Evolutionary conservation across 202 grass and related monocot species (phyloP).

Genomic region (Zoysia matrella): DNA sequence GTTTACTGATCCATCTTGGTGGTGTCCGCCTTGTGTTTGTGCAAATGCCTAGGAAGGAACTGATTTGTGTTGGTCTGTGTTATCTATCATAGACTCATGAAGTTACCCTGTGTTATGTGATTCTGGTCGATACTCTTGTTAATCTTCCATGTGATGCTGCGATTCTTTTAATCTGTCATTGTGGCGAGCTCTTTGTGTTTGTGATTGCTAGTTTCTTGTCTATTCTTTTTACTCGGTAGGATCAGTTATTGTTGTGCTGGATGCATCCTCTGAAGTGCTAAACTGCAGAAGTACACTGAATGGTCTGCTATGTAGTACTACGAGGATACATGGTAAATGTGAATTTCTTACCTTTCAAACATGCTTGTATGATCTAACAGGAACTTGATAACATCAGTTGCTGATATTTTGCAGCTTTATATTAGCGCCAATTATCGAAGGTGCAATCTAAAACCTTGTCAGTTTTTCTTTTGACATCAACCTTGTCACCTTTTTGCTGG

Average conservation of each 20-base stretch:
- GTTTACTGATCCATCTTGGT: not conserved
- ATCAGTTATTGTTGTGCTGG: too few species aligned
- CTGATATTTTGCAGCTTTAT: not conserved
- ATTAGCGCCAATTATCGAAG: not conserved
- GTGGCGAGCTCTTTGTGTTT: not conserved
- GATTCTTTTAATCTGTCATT: not conserved
- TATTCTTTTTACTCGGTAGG: not conserved
- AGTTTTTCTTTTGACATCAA: not conserved
- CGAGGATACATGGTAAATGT: too few species aligned
- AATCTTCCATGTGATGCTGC: not conserved
- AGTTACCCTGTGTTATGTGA: slow-evolving; percentile 16
- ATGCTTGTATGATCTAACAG: too few species aligned
- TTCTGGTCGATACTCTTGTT: slow-evolving; percentile 11
- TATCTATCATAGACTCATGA: not conserved
- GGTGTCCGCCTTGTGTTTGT: slow-evolving; percentile 34
- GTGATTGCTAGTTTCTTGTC: not conserved
- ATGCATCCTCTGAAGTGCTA: not conserved
- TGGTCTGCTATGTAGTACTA: not conserved
- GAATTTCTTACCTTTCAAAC: not conserved
- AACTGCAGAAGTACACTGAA: not conserved
- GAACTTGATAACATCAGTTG: not conserved
- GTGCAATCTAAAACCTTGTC: not conserved
- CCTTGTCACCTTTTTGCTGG: not conserved
- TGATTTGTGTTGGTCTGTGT: slow-evolving; percentile 15
- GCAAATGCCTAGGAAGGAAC: slow-evolving; percentile 48